Base-by-base conservation (phyloP, 23 red algal species). In the Gracilaria gracilis region DNA sequence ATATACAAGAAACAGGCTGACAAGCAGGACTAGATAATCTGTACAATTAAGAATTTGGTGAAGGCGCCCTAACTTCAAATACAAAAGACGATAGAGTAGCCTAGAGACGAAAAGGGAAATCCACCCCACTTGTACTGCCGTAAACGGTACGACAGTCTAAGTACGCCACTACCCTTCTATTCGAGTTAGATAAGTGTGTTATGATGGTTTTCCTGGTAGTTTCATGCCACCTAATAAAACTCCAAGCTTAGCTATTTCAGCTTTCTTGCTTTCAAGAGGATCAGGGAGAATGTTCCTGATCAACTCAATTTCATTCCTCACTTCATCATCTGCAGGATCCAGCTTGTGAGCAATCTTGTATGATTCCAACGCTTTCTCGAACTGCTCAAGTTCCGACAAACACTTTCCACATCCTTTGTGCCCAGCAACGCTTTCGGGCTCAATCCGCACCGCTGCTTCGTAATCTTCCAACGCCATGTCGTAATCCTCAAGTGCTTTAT, bases 391-490 rank as follows among this genome's bases (percentile, higher is more conserved):
- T 69, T 92, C 79, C 48, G 80, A 79, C 15, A 84, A 55, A 28
- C 89, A 92, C 40, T 92, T 92, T 54, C 66, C 89, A 76, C 89
- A 76, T 20, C 89, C 89, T 65, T 92, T 92, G 42, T 84, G 80
- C 12, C 62, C 89, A 29, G 89, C 89, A 46, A 92, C 89, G 38
- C 89, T 92, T 67, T 92, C 89, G 1, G 89, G 89, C 33, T 92
- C 89, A 32, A 92, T 57, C 8, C 46, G 49, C 1, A 84, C 67
- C 33, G 89, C 53, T 9, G 66, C 62, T 48, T 92, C 89, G 38
- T 84, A 92, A 49, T 92, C 89, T 62, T 92, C 89, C 34, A 92
- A 48, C 5, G 89, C 89, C 89, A 92, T 92, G 59, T 92, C 89
- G 36, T 83, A 92, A 74, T 92, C 89, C 40, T 92, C 89, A 16